phyloP scores from a whole-genome alignment of 768 basidiomycete species.

The Termitomyces sp. region DNA sequence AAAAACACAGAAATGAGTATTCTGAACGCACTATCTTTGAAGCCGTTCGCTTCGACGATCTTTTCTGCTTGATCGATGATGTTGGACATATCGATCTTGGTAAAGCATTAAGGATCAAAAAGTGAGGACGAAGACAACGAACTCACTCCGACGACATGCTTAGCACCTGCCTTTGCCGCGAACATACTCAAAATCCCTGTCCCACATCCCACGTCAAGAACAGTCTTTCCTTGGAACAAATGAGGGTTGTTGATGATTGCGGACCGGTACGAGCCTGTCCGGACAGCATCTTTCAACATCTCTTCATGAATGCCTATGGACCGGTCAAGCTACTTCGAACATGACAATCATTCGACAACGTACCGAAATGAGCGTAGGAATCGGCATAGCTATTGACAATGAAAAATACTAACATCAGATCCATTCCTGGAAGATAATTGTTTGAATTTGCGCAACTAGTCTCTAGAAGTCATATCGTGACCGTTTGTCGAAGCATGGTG shows the following conservation, averaged over 20 bases:
- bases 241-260: conserved; percentile 94
- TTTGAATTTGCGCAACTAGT: conserved; percentile 65
- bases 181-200: conserved; percentile 99
- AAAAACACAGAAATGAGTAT: conserved; percentile 4
- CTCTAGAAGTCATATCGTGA: conserved; percentile 75
- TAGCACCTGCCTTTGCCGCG: conserved; percentile 92
- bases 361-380: conserved; percentile 94
- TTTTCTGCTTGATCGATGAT: conserved; percentile 99
- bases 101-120: conserved; percentile 12
- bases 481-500: conserved; percentile 15
- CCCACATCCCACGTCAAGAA: conserved; percentile 97
- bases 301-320: conserved; percentile 91
- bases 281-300: conserved; percentile 96
- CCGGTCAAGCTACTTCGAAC: not conserved
- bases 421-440: conserved; percentile 18
- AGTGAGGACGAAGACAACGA: conserved; percentile 1
- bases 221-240: conserved; percentile 94
- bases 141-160: conserved; percentile 87
- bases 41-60: conserved; percentile 95
- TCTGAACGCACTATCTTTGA: conserved; percentile 74
- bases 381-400: conserved; percentile 74
- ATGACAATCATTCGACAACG: conserved; percentile 14
- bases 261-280: conserved; percentile 91
- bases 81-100: conserved; percentile 98
- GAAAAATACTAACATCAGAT: conserved; percentile 32